Conservation (phyloP, 1,284 basidiomycete species). For the Mrakiaceae sp. region DNA sequence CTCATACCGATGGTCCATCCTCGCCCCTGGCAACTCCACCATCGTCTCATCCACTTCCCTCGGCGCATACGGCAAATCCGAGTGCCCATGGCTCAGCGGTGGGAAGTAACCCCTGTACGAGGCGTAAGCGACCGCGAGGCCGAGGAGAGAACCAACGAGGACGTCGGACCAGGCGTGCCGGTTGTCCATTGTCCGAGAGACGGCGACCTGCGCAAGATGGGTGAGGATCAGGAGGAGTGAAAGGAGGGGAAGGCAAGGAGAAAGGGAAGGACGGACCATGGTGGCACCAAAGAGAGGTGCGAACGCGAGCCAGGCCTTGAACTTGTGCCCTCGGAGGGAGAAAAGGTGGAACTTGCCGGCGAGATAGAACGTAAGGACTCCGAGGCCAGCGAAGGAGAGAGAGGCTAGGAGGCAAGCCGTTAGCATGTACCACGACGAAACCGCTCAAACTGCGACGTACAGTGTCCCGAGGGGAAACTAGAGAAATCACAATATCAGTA, state of each 20-base stretch:
- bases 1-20: no score
- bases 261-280: conserved; percentile 47
- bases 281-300: conserved; percentile 66
- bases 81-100: conserved; percentile 14
- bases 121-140: conserved; percentile 61
- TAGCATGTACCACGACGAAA: neutral
- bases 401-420: conserved; percentile 63
- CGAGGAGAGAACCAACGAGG: conserved; percentile 64
- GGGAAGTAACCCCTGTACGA: conserved; percentile 52
- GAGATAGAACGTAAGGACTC: conserved; percentile 33
- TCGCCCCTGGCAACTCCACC: no score
- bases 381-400: conserved; percentile 37
- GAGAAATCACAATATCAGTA: neutral
- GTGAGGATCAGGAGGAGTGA: neutral
- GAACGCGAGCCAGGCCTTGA: conserved; percentile 75
- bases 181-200: conserved; percentile 62
- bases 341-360: conserved; percentile 82
- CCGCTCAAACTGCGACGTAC: conserved; percentile 37
- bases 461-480: conserved; percentile 90
- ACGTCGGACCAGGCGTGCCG: conserved; percentile 84
- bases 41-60: neutral
- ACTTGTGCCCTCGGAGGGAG: conserved; percentile 65
- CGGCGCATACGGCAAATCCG: conserved; percentile 1
- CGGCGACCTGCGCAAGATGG: conserved; percentile 54
- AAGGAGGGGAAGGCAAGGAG: conserved; percentile 2